These are phyloP conservation scores for Conoideocrella luteorostrata DNA, from an alignment of 2,329 filamentous ascomycete genomes.

Conservation along the genomic window DNA sequence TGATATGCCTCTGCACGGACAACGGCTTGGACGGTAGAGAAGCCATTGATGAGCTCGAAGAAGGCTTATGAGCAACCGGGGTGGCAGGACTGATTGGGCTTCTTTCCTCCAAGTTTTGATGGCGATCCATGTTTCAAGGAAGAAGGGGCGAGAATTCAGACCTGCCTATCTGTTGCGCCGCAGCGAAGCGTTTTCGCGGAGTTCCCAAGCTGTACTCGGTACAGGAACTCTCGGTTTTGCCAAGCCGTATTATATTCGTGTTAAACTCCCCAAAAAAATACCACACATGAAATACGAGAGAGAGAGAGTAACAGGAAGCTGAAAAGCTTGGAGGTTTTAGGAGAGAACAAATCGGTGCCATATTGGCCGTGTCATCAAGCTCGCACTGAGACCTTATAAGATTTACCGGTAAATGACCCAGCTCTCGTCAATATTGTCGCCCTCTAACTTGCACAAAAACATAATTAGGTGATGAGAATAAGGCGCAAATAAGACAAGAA, in stretches of 20 bases:
- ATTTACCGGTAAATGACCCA: too few relatives aligned
- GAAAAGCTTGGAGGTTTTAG: too few relatives aligned
- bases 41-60: conserved; percentile 14
- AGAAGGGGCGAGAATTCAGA: background rate
- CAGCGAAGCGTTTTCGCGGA: background rate
- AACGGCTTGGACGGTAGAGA: conserved; percentile 21
- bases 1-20: conserved; percentile 24
- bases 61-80: conserved; percentile 2
- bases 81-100: background rate
- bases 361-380: too few relatives aligned
- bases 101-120: background rate
- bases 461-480: background rate
- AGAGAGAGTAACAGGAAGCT: too few relatives aligned
- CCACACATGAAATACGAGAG: too few relatives aligned
- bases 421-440: too few relatives aligned
- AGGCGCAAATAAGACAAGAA: background rate
- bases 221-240: too few relatives aligned
- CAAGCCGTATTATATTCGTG: too few relatives aligned
- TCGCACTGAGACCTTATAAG: too few relatives aligned
- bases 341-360: too few relatives aligned
- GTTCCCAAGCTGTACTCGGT: too few relatives aligned
- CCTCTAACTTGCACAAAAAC: background rate
- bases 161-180: background rate
- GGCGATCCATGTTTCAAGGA: background rate
- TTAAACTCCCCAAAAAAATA: too few relatives aligned